A percentile compares a stretch with the other conserved stretches of the same genome.
These are phyloP conservation scores for Lophiotrema nucula DNA, from an alignment of 495 filamentous ascomycete genomes.

Conservation along the genomic window DNA sequence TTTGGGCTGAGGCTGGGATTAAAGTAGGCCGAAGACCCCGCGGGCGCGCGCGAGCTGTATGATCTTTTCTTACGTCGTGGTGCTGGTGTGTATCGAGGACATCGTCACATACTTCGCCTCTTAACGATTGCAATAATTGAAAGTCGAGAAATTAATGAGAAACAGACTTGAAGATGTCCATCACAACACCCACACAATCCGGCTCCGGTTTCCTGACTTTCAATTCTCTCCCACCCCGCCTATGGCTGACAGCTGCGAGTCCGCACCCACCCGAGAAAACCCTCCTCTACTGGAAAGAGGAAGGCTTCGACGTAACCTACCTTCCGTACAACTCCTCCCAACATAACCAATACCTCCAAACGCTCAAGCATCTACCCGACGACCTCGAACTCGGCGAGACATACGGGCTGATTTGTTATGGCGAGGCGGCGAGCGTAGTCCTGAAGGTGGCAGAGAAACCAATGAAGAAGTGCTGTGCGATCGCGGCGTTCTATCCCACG, in stretches of 20 bases:
- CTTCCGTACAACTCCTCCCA: slow-evolving; percentile 24
- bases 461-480: slow-evolving; percentile 48
- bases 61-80: too few species aligned
- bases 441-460: slow-evolving; percentile 57
- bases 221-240: slow-evolving; percentile 12
- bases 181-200: slow-evolving; percentile 1
- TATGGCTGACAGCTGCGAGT: slow-evolving; percentile 14
- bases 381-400: slow-evolving; percentile 38
- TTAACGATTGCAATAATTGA: too few species aligned
- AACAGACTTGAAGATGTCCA: slow-evolving; percentile 2
- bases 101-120: too few species aligned
- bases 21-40: too few species aligned
- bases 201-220: slow-evolving; percentile 24
- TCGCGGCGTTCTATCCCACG: slow-evolving; percentile 63
- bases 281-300: slow-evolving; percentile 16
- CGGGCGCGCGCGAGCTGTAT: too few species aligned
- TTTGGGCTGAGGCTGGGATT: too few species aligned
- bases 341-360: slow-evolving; percentile 11
- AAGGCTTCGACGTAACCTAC: slow-evolving; percentile 32
- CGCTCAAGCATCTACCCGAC: slow-evolving; percentile 21
- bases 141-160: too few species aligned
- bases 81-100: too few species aligned
- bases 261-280: slow-evolving; percentile 13
- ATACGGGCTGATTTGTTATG: slow-evolving; percentile 43
- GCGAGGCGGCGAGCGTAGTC: slow-evolving; percentile 57